Evolutionary conservation across 306 rosid genomes (phyloP).

Genomic region (Acmispon strigosus): DNA sequence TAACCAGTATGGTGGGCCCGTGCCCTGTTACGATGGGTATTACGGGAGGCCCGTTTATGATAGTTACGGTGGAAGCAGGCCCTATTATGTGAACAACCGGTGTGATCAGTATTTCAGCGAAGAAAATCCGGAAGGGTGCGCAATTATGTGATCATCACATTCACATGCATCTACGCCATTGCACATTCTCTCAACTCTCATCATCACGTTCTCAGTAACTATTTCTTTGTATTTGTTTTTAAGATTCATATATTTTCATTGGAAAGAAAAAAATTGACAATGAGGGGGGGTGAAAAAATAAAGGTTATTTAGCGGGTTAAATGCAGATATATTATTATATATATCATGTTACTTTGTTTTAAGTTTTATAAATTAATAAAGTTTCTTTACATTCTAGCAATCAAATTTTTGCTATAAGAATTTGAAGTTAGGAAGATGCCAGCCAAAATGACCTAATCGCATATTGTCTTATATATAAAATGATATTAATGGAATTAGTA

Average conservation of each 20-base stretch:
- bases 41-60: constrained; percentile 49
- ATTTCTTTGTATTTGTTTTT: constrained; percentile 5
- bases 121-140: constrained; percentile 42
- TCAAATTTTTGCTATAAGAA: neutral
- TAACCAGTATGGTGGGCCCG: constrained; percentile 23
- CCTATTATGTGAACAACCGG: constrained; percentile 25
- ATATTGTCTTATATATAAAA: neutral
- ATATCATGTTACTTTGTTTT: neutral
- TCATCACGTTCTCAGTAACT: neutral
- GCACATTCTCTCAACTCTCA: neutral
- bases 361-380: constrained; percentile 16
- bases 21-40: constrained; percentile 20
- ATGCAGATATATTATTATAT: neutral
- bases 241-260: neutral
- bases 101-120: constrained; percentile 47
- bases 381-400: neutral
- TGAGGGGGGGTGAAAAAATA: neutral
- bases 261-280: neutral
- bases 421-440: neutral
- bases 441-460: neutral
- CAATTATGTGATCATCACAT: constrained; percentile 39
- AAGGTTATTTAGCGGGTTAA: neutral
- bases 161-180: neutral
- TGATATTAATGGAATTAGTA: neutral
- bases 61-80: constrained; percentile 47